Evolutionary conservation across 78 protist species (phyloP), one percentile per base, ranked within the genome.

Genomic region (Diacronema lutheri): DNA sequence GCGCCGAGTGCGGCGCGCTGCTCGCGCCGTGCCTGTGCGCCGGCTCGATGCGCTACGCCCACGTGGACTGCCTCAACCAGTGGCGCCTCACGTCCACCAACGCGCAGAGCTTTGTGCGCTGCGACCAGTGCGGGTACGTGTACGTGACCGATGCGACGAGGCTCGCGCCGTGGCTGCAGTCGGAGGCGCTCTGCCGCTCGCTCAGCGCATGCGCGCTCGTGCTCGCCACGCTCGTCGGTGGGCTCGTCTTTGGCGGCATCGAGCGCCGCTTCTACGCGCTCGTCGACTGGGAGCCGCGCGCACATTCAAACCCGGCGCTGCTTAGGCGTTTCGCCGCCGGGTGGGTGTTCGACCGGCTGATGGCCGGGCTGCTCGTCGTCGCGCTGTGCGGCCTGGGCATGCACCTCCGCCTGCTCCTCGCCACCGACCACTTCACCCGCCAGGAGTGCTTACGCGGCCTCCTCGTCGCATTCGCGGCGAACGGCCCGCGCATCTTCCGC

Each of bases 61-160:
- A 81, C 72, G 61, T 61, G 13, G 1, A 9, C 5, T 81, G 85
- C 50, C 72, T 81, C 33, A 81, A 81, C 85, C 19, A 33, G 61
- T 81, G 85, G 85, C 72, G 85, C 25, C 6, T 21, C n/a, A 12
- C 10, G 38, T 44, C 65, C 33, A 16, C 66, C 40, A 81, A 81
- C 41, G 26, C 21, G 38, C 25, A 20, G n/a, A 57, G 73, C 23
- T 61, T 26, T 56, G 60, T 57, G 61, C 41, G n/a, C 31, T 81
- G 85, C 64, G 85, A 81, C 23, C 85, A 81, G 40, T 81, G 85
- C 60, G 41, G 35, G 35, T 81, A 58, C 60, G 37, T 11, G 31
- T 80, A 80, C 64, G 13, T 41, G 25, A 16, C 50, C 25, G 25
- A 35, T n/a, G n/a, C 37, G 31, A 71, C 84, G 20, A 5, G 3